A percentile compares a stretch with the other conserved stretches of the same genome.
Conservation (phyloP, 129 eudicot species). For the Tagetes erecta region DNA sequence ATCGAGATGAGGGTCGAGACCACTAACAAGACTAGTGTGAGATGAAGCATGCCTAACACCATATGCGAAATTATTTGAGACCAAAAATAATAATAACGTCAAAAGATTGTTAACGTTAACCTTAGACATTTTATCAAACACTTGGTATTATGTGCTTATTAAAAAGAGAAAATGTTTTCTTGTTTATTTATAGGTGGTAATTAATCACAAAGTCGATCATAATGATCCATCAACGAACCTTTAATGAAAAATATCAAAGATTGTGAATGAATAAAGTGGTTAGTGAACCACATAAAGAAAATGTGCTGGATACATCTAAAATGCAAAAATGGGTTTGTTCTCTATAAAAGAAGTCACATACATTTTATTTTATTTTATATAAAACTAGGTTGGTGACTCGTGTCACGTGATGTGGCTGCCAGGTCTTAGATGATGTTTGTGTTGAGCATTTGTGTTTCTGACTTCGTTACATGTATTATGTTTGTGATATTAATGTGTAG, state of each 20-base stretch:
- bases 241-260: conserved; percentile 3
- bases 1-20: neutral
- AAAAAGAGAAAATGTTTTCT: neutral
- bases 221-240: neutral
- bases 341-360: no score
- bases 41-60: neutral
- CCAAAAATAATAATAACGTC: neutral
- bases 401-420: no score
- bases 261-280: neutral
- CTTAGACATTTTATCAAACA: conserved; percentile 11
- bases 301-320: neutral
- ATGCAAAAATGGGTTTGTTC: no score
- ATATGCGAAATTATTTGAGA: neutral
- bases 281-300: neutral
- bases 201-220: neutral
- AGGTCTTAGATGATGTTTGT: no score
- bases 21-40: neutral
- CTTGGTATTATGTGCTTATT: neutral
- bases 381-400: neutral
- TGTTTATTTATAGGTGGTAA: neutral
- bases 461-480: no score
- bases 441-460: no score
- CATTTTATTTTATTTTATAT: no score
- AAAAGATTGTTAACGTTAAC: neutral
- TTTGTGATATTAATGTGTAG: no score